Evolutionary conservation across 2,329 filamentous ascomycete genomes (phyloP), one percentile per base, ranked within the genome.

Genomic region (Aureobasidium sp.): DNA sequence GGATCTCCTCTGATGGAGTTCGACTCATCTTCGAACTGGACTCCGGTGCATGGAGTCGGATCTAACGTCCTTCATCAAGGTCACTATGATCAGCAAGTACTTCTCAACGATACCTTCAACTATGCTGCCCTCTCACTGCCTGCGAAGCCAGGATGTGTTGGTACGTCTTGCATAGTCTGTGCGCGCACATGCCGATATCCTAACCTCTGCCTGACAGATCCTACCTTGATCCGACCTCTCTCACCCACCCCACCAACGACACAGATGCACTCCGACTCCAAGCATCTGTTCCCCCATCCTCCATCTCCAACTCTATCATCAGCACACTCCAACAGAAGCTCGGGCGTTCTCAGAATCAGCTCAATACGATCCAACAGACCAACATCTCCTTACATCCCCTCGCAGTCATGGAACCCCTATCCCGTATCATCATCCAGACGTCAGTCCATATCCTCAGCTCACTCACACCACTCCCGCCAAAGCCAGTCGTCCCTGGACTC

Each of bases 371-470:
- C 57, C n/a, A 49, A 42, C 17, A 25, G 57, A 23, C 43, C 57
- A 27, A 50, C 60, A 17, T 61, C 59, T 4, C 59, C 59, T 21
- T 61, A 47, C 37, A 27, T 58, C 15, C 35, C 54, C 3, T 37
- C 54, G 29, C 54, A 78, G 45, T 70, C 74, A 64, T 85, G 79
- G 67, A 78, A 82, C 65, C 79, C 79, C 43, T 85, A 84, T 71
- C 66, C 67, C 33, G 60, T 61, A 21, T 64, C 65, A 43, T 78
- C 66, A 40, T 73, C 81, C 60, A 81, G 88, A 45, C 80, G 87
- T 54, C 83, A 83, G 58, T 93, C 89, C 51, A 79, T 88, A 63
- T 82, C 83, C 23, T 92, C 89, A 17, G 84, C 85, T 63, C 84
- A 85, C 64, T 90, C 89, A 1, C 82, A 79, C 55, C 82, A 74